Base-by-base conservation (phyloP, 371 early-diverging fungal species). In the Phascolomyces articulosus region DNA sequence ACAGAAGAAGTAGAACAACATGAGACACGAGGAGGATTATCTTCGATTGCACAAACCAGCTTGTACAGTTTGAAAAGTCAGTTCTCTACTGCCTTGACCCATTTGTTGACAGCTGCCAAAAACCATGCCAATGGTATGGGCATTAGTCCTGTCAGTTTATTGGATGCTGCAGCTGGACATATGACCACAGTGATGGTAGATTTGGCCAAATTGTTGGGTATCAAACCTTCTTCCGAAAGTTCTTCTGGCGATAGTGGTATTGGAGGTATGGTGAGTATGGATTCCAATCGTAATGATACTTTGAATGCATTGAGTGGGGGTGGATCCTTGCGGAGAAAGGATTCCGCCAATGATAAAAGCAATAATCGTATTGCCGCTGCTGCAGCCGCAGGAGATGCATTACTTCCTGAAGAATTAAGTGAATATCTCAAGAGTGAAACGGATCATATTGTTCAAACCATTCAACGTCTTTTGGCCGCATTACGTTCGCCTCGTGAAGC, bases 381-480 rank as follows among this genome's bases (percentile, higher is more conserved):
- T 4, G 51, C 51, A 24, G 51, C 51, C 9, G 51, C 51, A 23
- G 51, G 51, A 4, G 51, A 51, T 51, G 21, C 51, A 20, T 51
- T 51, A n/a, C 51, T 24, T 51, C 51, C 51, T n/a, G 51, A 28
- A 56, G 53, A 41, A 29, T 24, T 29, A 67, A 89, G 84, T 51
- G 78, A 76, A 58, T 94, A 89, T 65, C 78, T 97, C 16, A 96
- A 96, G 74, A 77, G 78, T 29, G 92, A 95, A 65, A 96, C 96
- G 0, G 95, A 93, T 71, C 75, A 80, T 28, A 95, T 96, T 55
- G 95, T 97, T 6, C 87, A 91, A 24, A 88, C 91, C 0, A 96
- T 97, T 56, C 96, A 97, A 68, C 78, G 75, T 15, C 78, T 97
- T 24, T 75, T 96, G 47, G 74, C 76, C 21, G 84, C 91, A 6